These are phyloP conservation scores for Rhododendron vialii DNA, from an alignment of 148 eudicot genomes.

Conservation along the genomic window DNA sequence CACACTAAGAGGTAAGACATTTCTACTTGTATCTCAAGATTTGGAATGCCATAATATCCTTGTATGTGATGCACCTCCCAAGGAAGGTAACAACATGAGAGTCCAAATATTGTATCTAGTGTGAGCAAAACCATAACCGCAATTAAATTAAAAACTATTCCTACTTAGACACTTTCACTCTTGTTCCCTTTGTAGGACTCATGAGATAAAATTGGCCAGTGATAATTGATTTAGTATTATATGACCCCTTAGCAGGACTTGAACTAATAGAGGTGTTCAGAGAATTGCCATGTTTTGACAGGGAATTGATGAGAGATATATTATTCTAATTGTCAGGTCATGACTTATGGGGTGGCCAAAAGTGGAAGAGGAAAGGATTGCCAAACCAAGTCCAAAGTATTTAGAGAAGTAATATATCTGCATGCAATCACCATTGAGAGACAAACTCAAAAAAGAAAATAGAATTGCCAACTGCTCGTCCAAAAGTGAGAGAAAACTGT, in stretches of 20 bases:
- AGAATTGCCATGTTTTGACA: not conserved
- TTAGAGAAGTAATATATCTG: not conserved
- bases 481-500: not conserved
- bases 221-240: too few relatives aligned
- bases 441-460: not conserved
- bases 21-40: not conserved
- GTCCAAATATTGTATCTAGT: not conserved
- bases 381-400: slow-evolving; percentile 2
- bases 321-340: not conserved
- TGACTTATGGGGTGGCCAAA: not conserved
- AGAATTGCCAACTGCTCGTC: not conserved
- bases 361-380: not conserved
- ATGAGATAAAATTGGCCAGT: not conserved
- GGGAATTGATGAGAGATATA: not conserved
- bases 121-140: not conserved
- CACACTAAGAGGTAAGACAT: not conserved
- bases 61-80: not conserved
- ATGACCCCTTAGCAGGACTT: not conserved
- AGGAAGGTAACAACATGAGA: not conserved
- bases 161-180: not conserved
- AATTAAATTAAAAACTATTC: not conserved
- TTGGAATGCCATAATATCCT: not conserved
- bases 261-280: not conserved
- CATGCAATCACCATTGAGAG: not conserved
- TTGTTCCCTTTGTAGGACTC: not conserved